These are phyloP conservation scores for Balakata baccata DNA, from an alignment of 345 rosid species.

Conservation along the genomic window DNA sequence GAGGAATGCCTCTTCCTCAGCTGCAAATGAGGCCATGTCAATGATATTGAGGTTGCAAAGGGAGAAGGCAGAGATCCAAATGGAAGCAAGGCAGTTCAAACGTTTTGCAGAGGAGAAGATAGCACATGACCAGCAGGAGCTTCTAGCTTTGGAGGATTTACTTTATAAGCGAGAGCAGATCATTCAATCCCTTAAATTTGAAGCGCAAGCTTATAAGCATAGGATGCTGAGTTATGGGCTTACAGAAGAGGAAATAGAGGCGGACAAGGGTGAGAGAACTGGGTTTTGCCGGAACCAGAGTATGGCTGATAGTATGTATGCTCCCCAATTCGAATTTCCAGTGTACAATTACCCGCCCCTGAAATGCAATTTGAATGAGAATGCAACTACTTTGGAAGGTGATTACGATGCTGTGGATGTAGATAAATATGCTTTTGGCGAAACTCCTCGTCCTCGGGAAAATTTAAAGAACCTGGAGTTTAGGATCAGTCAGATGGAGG, in stretches of 20 bases:
- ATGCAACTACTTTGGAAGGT: slow-evolving; percentile 43
- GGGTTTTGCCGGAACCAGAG: slow-evolving; percentile 38
- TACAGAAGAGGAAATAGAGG: slow-evolving; percentile 65
- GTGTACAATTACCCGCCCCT: slow-evolving; percentile 71
- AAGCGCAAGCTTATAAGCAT: slow-evolving; percentile 86
- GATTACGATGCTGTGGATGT: slow-evolving; percentile 59
- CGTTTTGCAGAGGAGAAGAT: slow-evolving; percentile 85
- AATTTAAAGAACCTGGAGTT: slow-evolving; percentile 67
- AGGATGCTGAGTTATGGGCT: slow-evolving; percentile 93
- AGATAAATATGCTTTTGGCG: slow-evolving; percentile 70
- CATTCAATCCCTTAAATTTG: slow-evolving; percentile 73
- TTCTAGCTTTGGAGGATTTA: slow-evolving; percentile 66
- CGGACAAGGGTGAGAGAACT: slow-evolving; percentile 35
- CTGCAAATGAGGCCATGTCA: slow-evolving; percentile 97
- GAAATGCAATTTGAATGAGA: slow-evolving; percentile 68
- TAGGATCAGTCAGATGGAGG: slow-evolving; percentile 75
- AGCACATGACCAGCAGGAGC: slow-evolving; percentile 90
- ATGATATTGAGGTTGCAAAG: slow-evolving; percentile 95
- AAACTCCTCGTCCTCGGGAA: slow-evolving; percentile 49
- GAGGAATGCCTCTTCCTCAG: slow-evolving; percentile 86
- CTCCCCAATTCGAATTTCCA: slow-evolving; percentile 44
- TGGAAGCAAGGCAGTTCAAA: slow-evolving; percentile 93
- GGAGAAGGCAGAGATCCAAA: slow-evolving; percentile 90
- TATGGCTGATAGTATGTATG: slow-evolving; percentile 43
- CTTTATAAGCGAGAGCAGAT: slow-evolving; percentile 86